Evolutionary conservation across 345 rosid species (phyloP).

Genomic region (Toxicodendron radicans): DNA sequence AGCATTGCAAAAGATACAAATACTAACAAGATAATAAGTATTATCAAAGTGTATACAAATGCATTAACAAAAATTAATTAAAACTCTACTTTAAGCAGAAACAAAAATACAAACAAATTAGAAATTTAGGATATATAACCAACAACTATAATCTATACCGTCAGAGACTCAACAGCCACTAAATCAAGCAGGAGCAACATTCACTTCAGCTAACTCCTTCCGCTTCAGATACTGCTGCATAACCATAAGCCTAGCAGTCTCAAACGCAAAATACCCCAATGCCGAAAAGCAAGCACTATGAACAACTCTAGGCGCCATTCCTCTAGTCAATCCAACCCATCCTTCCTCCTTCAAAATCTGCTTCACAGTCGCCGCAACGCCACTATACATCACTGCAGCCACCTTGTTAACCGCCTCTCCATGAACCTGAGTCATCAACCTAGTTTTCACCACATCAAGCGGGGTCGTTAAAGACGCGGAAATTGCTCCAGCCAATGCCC

Average conservation of each 20-base stretch:
- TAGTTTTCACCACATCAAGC: conserved; percentile 85
- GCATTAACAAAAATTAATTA: background rate
- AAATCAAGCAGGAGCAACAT: conserved; percentile 31
- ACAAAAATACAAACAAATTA: background rate
- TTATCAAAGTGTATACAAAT: background rate
- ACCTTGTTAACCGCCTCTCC: conserved; percentile 45
- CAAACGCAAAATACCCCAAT: conserved; percentile 86
- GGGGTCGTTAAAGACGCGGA: conserved; percentile 90
- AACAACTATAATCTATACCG: background rate
- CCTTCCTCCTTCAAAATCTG: conserved; percentile 94
- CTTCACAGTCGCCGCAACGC: conserved; percentile 60
- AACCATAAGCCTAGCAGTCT: conserved; percentile 82
- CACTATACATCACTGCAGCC: conserved; percentile 61
- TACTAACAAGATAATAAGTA: background rate
- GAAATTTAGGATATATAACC: conserved; percentile 15
- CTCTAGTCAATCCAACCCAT: conserved; percentile 76
- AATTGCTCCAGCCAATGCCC: conserved; percentile 93
- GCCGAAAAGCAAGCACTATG: conserved; percentile 97
- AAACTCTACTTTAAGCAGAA: background rate
- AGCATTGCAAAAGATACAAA: background rate
- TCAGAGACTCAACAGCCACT: conserved; percentile 4
- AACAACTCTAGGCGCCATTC: conserved; percentile 85
- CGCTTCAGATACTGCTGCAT: conserved; percentile 67
- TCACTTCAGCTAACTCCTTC: conserved; percentile 46
- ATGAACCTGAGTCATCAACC: conserved; percentile 87